phyloP scores from a whole-genome alignment of 2,329 filamentous ascomycete genomes.

The Nemania diffusa region DNA sequence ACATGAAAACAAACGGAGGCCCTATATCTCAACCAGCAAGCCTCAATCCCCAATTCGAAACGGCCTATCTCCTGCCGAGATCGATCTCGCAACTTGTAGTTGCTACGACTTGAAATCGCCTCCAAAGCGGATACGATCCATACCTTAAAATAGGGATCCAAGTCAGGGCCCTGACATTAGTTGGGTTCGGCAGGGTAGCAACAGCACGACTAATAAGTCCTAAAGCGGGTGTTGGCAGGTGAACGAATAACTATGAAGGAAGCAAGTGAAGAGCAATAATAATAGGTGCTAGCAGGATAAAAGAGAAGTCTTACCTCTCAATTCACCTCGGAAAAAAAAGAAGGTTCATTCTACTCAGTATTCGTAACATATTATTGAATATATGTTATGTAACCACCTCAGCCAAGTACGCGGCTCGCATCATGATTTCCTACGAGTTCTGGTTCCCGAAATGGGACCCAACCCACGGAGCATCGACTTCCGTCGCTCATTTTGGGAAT shows the following conservation, averaged over 20 bases:
- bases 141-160: conserved; percentile 6
- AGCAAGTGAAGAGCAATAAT: not conserved
- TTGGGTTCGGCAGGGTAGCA: not conserved
- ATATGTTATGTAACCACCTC: not conserved
- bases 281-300: not conserved
- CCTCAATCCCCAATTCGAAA: conserved; percentile 20
- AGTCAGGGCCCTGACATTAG: not conserved
- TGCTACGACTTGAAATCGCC: conserved; percentile 4
- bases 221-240: not conserved
- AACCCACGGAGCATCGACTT: conserved; percentile 37
- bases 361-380: not conserved
- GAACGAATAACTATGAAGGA: not conserved
- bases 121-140: conserved; percentile 27
- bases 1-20: conserved; percentile 1
- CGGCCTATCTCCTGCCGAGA: conserved; percentile 30
- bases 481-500: conserved; percentile 37
- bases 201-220: conserved; percentile 2
- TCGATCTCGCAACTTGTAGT: conserved; percentile 32
- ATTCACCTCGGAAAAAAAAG: not conserved
- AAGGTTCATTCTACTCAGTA: not conserved
- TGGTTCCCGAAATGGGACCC: conserved; percentile 27
- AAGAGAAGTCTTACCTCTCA: not conserved
- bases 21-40: conserved; percentile 12
- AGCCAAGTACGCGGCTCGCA: not conserved
- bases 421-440: not conserved